Base-by-base conservation (phyloP, 139 green algal genomes). In the Desmodesmus armatus region DNA sequence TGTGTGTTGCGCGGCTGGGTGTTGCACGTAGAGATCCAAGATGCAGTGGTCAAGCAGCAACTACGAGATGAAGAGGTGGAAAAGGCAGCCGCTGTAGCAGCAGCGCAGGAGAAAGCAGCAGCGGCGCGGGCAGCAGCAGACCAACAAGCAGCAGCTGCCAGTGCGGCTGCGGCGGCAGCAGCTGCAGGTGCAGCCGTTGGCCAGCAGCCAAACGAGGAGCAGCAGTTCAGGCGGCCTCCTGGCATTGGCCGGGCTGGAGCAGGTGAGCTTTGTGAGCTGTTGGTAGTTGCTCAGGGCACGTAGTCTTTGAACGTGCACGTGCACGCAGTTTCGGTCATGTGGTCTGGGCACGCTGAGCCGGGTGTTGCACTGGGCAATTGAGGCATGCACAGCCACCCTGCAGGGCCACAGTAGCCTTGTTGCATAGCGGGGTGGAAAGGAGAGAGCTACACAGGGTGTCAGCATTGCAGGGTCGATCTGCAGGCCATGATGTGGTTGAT, bases 21-120 rank as follows among this genome's bases (percentile, higher is more conserved):
- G 60, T n/a, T 66, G 37, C 5, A 21, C 43, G 73, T 49, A 80
- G 73, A 80, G 31, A 80, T 80, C 35, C 73, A 49, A 21, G 73
- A 80, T 23, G 73, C 73, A 51, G 73, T 80, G 55, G 31, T 39
- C 19, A 40, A 49, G 73, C 73, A 80, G 41, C 73, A 80, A 25
- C 31, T 80, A 17, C 25, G 67, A 31, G 73, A 80, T 67, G 73
- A 80, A 23, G 44, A 63, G 31, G 31, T 80, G 47, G 73, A 67
- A 37, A 31, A 80, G 47, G 23, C 19, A 21, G 47, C 47, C 19
- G 73, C 73, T 35, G 73, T 49, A 37, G 33, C 25, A 19, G 72
- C 44, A 63, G 11, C 29, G 3, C 39, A 49, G 5, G 35, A 69
- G 49, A 17, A 39, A 63, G 31, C 71, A 41, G 29, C 49, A 51